phyloP scores from a whole-genome alignment of 139 green algal species.

The Tetradesmus obliquus region DNA sequence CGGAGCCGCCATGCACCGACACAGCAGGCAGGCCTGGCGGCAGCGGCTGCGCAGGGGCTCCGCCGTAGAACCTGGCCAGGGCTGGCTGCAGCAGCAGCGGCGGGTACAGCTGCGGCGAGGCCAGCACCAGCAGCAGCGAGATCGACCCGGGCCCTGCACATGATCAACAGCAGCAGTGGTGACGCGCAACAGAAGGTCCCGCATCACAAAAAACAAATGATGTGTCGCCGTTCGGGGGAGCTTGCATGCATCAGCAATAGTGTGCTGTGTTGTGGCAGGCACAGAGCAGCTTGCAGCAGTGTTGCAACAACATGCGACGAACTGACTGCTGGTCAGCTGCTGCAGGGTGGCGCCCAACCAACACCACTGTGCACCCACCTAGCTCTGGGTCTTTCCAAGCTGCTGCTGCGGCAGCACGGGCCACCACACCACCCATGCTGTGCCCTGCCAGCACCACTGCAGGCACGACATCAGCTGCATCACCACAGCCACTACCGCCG shows the following conservation, averaged over 20 bases:
- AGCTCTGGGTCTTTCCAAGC: constrained; percentile 45
- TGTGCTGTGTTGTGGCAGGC: background rate
- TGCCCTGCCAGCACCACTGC: constrained; percentile 73
- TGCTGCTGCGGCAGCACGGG: constrained; percentile 49
- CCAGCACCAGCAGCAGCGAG: constrained; percentile 59
- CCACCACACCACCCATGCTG: constrained; percentile 83
- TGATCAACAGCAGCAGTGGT: background rate
- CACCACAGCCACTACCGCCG: background rate
- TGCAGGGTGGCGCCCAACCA: background rate
- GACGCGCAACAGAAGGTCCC: too few species aligned
- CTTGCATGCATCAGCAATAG: background rate
- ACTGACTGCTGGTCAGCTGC: background rate
- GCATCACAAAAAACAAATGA: too few species aligned
- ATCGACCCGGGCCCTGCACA: constrained; percentile 46
- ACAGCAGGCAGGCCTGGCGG: constrained; percentile 44
- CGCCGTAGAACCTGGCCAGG: constrained; percentile 47
- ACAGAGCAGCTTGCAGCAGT: background rate
- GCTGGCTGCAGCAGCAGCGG: constrained; percentile 59
- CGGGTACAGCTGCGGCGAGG: constrained; percentile 56
- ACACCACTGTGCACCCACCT: constrained; percentile 35
- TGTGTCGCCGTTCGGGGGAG: too few species aligned
- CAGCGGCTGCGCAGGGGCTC: constrained; percentile 10
- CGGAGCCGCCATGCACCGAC: constrained; percentile 51
- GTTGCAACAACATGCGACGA: background rate
- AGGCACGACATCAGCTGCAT: background rate